Conservation (phyloP, 345 rosid genomes). For the Xanthoceras sorbifolium region DNA sequence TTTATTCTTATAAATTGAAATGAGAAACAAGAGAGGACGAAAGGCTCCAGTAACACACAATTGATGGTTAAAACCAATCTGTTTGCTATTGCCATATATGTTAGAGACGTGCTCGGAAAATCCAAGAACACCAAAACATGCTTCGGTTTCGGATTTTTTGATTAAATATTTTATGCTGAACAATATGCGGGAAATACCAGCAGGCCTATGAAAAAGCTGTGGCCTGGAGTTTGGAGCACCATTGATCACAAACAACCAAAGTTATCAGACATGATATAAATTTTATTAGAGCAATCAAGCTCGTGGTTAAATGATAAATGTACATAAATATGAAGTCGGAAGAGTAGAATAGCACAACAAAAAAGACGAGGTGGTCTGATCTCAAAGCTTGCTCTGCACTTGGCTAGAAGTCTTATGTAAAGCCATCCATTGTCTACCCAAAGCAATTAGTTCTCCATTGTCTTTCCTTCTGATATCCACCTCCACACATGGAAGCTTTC, state of each 20-base stretch:
- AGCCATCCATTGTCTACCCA: conserved; percentile 8
- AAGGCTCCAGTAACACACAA: not conserved
- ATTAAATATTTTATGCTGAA: not conserved
- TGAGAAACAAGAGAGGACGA: no score
- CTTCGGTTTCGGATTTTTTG: not conserved
- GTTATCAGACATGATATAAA: no score
- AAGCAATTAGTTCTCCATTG: conserved; percentile 41
- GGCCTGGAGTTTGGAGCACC: no score
- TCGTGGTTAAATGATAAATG: not conserved
- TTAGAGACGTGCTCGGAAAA: not conserved
- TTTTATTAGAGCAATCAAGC: not conserved
- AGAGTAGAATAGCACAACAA: no score
- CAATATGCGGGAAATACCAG: not conserved
- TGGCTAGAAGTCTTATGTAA: not conserved
- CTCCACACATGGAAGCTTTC: conserved; percentile 41
- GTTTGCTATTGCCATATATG: no score
- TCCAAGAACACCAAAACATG: not conserved
- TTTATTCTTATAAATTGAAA: no score
- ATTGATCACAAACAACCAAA: no score
- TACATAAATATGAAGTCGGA: no score
- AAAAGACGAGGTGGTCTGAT: not conserved
- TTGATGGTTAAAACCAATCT: not conserved
- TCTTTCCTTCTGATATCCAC: conserved; percentile 47
- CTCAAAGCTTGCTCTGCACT: conserved; percentile 8
- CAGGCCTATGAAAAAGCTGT: no score